phyloP scores from a whole-genome alignment of 2,329 filamentous ascomycete species.

The Onygena corvina region DNA sequence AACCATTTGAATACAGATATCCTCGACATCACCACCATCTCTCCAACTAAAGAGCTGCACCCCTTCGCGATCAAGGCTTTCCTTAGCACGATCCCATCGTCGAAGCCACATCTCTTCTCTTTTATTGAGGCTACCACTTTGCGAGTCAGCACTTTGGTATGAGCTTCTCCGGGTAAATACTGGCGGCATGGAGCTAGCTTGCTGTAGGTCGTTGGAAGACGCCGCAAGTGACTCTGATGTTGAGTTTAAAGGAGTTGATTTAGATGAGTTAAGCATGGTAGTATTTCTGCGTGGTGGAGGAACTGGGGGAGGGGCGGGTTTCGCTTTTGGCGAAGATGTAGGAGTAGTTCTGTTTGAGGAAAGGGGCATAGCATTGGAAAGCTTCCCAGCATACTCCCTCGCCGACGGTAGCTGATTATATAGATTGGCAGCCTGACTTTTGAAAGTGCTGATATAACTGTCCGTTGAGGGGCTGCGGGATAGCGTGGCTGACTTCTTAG shows the following conservation, averaged over 20 bases:
- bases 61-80: conserved; percentile 31
- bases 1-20: conserved; percentile 34
- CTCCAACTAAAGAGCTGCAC: conserved; percentile 38
- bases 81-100: conserved; percentile 36
- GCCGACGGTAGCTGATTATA: conserved; percentile 17
- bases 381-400: conserved; percentile 16
- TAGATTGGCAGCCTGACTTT: conserved; percentile 14
- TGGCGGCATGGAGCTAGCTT: conserved; percentile 21
- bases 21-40: conserved; percentile 35
- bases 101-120: conserved; percentile 40
- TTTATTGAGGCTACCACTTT: conserved; percentile 28
- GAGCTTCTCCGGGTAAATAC: conserved; percentile 1
- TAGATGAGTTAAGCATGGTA: conserved; percentile 9
- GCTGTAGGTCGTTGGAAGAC: conserved; percentile 14
- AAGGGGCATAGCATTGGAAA: conserved; percentile 24
- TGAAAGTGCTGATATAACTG: conserved; percentile 15
- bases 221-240: conserved; percentile 6
- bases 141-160: conserved; percentile 10
- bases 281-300: conserved; percentile 19
- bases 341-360: not conserved
- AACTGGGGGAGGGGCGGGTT: conserved; percentile 14
- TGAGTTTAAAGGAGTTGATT: conserved; percentile 12
- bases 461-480: conserved; percentile 6
- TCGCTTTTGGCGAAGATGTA: not conserved
- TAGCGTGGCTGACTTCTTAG: conserved; percentile 13